Evolutionary conservation across 208 protist genomes (phyloP).

Genomic region (Wallacemonas collosoma): DNA sequence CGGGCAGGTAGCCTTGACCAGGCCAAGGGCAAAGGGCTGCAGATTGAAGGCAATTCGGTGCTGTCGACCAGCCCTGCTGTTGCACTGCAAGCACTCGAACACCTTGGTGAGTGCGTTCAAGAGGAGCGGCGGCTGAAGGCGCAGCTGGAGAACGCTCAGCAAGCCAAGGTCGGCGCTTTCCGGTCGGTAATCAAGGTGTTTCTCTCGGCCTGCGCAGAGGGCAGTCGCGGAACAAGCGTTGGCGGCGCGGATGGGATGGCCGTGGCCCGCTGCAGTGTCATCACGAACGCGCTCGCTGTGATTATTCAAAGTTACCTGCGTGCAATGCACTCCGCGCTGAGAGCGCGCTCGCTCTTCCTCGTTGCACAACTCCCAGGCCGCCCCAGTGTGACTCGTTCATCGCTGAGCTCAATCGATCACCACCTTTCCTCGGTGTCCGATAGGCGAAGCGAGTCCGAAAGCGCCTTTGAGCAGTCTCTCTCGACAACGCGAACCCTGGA

Average conservation of each 20-base stretch:
- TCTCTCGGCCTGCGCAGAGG: constrained; percentile 25
- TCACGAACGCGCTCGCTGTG: constrained; percentile 65
- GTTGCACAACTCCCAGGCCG: constrained; percentile 8
- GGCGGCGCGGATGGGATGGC: constrained; percentile 39
- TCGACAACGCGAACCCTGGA: constrained; percentile 39
- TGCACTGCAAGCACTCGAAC: constrained; percentile 50
- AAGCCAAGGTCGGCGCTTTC: constrained; percentile 66
- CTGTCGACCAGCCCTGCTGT: constrained; percentile 35
- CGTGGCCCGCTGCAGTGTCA: constrained; percentile 72
- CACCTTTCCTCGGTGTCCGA: background rate
- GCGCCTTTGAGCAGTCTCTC: constrained; percentile 25
- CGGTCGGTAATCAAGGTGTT: constrained; percentile 64
- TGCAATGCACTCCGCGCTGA: constrained; percentile 29
- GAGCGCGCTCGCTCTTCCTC: background rate
- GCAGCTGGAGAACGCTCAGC: constrained; percentile 50
- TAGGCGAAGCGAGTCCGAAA: background rate
- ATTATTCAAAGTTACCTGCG: constrained; percentile 79
- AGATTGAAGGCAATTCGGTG: constrained; percentile 82
- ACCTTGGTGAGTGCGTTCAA: constrained; percentile 60
- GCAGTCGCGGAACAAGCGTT: background rate
- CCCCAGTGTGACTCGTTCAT: background rate
- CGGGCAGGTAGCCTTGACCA: constrained; percentile 8
- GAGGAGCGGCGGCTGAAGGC: constrained; percentile 63
- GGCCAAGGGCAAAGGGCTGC: constrained; percentile 25
- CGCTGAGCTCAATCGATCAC: background rate